A percentile compares a stretch with the other conserved stretches of the same genome.
Conservation (phyloP, 2,329 filamentous ascomycete genomes). For the Aplosporella prunicola region DNA sequence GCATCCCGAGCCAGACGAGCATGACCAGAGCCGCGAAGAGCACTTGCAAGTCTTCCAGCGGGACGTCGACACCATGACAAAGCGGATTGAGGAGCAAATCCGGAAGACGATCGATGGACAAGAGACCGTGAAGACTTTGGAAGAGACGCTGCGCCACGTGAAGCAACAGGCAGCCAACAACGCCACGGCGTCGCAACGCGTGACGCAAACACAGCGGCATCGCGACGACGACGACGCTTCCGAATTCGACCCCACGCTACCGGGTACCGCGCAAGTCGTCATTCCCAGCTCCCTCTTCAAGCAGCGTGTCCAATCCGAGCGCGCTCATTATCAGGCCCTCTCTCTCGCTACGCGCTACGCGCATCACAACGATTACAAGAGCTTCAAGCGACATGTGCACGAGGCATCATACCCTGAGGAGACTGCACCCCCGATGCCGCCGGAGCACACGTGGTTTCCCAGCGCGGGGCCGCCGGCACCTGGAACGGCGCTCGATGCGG, state of each 20-base stretch:
- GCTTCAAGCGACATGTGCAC: conserved; percentile 53
- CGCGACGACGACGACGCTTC: conserved; percentile 26
- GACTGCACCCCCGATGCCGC: conserved; percentile 44
- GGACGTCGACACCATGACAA: conserved; percentile 43
- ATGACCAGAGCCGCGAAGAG: conserved; percentile 31
- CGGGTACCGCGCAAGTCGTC: conserved; percentile 23
- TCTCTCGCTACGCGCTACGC: conserved; percentile 42
- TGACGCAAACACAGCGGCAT: conserved; percentile 5
- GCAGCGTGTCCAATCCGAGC: conserved; percentile 29
- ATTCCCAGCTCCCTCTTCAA: conserved; percentile 29
- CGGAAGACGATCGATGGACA: conserved; percentile 50
- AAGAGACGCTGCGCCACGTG: conserved; percentile 36
- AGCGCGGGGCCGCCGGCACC: conserved; percentile 36
- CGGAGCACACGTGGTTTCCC: conserved; percentile 54
- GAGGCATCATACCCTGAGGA: conserved; percentile 49
- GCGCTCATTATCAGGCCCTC: conserved; percentile 34
- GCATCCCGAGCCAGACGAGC: conserved; percentile 24
- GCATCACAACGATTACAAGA: conserved; percentile 49
- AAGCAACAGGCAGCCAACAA: conserved; percentile 26
- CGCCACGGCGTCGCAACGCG: conserved; percentile 10
- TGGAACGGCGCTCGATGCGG: conserved; percentile 30
- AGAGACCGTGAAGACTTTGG: conserved; percentile 36
- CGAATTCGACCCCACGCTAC: conserved; percentile 33
- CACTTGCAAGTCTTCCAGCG: conserved; percentile 32
- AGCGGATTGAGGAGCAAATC: conserved; percentile 48